Conservation (phyloP, 257 asterid genomes). For the Eucommia ulmoides region DNA sequence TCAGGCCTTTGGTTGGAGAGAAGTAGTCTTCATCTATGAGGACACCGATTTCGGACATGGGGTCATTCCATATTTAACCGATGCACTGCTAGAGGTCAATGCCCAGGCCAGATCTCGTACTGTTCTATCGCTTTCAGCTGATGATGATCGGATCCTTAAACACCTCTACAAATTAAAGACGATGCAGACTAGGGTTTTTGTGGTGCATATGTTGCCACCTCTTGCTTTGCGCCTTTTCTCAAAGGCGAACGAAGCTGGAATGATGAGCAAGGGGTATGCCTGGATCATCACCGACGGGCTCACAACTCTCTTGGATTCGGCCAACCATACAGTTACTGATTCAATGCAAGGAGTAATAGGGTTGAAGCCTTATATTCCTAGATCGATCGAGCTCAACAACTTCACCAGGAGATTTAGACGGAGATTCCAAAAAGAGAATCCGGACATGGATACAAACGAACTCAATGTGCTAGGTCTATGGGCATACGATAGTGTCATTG, state of each 20-base stretch:
- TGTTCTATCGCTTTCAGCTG: not conserved
- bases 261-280: not conserved
- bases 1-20: not conserved
- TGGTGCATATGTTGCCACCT: not conserved
- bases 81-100: not conserved
- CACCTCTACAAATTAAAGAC: not conserved
- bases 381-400: slow-evolving; percentile 7
- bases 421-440: slow-evolving; percentile 8
- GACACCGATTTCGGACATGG: not conserved
- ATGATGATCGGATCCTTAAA: not conserved
- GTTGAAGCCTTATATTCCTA: not conserved
- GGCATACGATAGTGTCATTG: slow-evolving; percentile 44
- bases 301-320: not conserved
- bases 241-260: not conserved
- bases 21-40: not conserved
- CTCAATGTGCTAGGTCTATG: slow-evolving; percentile 19
- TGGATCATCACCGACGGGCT: not conserved
- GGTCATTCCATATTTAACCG: not conserved
- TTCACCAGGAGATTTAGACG: slow-evolving; percentile 9
- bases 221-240: not conserved
- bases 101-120: not conserved
- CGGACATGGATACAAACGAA: slow-evolving; percentile 8
- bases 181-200: not conserved
- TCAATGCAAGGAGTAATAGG: too few relatives aligned
- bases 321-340: not conserved